Evolutionary conservation across 179 eudicot genomes (phyloP).

Genomic region (Amaranthus tricolor): DNA sequence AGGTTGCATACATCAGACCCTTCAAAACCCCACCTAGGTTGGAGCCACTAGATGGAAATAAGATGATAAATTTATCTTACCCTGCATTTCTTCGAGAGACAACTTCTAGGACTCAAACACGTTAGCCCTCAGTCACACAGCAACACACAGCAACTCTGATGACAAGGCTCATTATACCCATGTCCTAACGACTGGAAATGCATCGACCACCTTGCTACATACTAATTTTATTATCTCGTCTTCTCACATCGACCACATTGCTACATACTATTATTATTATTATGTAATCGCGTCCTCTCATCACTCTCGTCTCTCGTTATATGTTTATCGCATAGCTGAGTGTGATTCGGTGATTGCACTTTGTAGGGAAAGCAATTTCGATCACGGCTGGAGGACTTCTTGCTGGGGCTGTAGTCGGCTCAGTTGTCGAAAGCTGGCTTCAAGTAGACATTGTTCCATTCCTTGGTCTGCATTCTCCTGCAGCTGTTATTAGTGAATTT

Average conservation of each 20-base stretch:
- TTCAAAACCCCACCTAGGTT: neutral
- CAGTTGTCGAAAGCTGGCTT: conserved; percentile 91
- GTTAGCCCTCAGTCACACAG: too few relatives aligned
- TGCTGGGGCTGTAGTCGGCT: conserved; percentile 90
- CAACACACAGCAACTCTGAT: too few relatives aligned
- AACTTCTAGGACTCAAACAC: neutral
- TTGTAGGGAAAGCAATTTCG: conserved; percentile 79
- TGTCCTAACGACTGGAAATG: neutral
- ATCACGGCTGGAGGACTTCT: conserved; percentile 86
- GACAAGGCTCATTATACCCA: too few relatives aligned
- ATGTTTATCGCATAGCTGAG: neutral
- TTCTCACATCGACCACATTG: neutral
- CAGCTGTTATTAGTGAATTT: conserved; percentile 84
- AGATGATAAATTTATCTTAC: neutral
- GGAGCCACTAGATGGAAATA: neutral
- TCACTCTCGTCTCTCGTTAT: neutral
- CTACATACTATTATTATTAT: neutral
- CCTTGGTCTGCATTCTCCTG: conserved; percentile 84
- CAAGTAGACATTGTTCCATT: conserved; percentile 97
- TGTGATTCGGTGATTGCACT: neutral
- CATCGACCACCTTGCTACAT: neutral
- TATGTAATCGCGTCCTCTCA: neutral
- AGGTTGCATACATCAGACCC: too few relatives aligned
- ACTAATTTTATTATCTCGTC: neutral
- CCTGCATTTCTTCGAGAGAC: neutral